Percentiles rank a stretch among this genome's conserved stretches.
These are phyloP conservation scores for Margaritispora aquatica DNA, from an alignment of 495 filamentous ascomycete species.

Conservation along the genomic window DNA sequence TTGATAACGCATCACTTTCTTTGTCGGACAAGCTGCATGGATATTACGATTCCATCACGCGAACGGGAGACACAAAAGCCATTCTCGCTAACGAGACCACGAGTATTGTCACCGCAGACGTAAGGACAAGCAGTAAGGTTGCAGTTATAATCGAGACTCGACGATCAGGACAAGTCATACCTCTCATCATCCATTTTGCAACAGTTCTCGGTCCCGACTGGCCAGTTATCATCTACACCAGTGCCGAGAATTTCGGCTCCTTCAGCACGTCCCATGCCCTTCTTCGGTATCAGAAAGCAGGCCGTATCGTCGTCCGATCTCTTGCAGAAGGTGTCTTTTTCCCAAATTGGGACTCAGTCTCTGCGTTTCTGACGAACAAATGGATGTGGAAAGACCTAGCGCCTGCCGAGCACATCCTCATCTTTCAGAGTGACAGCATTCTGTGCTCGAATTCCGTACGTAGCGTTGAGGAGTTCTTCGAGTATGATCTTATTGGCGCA, in stretches of 20 bases:
- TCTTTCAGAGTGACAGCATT: conserved; percentile 17
- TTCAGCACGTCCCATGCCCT: not conserved
- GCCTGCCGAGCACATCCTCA: conserved; percentile 6
- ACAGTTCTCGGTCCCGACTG: conserved; percentile 23
- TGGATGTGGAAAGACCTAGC: conserved; percentile 15
- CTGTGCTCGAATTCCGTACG: conserved; percentile 9
- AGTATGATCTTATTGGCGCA: conserved; percentile 18
- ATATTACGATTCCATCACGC: not conserved
- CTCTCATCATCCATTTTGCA: conserved; percentile 26
- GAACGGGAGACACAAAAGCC: not conserved
- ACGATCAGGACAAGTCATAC: conserved; percentile 11
- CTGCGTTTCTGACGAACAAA: conserved; percentile 3
- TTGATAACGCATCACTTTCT: not conserved
- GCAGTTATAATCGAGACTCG: conserved; percentile 22
- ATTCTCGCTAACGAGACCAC: not conserved
- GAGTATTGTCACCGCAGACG: conserved; percentile 1
- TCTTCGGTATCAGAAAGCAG: not conserved
- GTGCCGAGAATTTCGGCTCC: not conserved
- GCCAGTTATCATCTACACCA: conserved; percentile 19
- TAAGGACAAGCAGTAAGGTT: conserved; percentile 31
- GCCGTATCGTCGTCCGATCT: not conserved
- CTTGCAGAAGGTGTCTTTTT: not conserved
- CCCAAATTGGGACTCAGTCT: not conserved
- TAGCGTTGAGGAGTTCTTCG: conserved; percentile 13
- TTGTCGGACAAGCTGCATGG: not conserved